Evolutionary conservation across 2,329 filamentous ascomycete genomes (phyloP), one percentile per base, ranked within the genome.

Genomic region (Chaetomium globosum): DNA sequence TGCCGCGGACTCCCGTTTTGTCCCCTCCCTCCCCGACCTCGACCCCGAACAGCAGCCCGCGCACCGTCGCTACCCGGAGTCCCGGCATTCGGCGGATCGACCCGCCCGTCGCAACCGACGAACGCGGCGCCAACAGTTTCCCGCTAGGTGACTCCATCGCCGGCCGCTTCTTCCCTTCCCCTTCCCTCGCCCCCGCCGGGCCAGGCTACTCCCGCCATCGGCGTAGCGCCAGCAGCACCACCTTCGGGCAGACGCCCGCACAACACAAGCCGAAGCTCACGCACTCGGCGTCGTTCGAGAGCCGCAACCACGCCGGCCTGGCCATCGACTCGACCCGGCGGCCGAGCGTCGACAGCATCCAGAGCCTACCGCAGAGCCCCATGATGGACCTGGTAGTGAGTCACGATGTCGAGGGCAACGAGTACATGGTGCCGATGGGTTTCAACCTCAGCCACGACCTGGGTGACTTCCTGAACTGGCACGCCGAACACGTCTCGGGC

Each of bases 371-470:
- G 48, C 81, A 81, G 69, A 83, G 81, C 69, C 82, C 83, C 55
- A 81, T 83, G 80, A 72, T 81, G 55, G 80, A 81, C 54, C 75
- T 84, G 23, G 77, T 83, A 48, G 76, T 77, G 57, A 77, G 71
- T 65, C 74, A 75, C 30, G 76, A 75, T 43, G 77, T 77, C 28
- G 76, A 77, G 51, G 78, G 76, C n/a, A 75, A 78, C 61, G 72
- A 76, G 68, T 73, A 74, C 60, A 72, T 78, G 10, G 80, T 84
- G 61, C 82, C 84, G 0, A 87, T 88, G 85, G 84, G 84, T 0
- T 87, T 82, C 71, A 88, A 88, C 68, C 77, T 88, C 2, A 80
- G 81, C 12, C 83, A 86, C 67, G 85, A 87, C 71, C 72, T 87
- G 48, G 83, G 82, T 1, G 85, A 87, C 66, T 87, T 85, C 69